phyloP scores from a whole-genome alignment of 1,139 yeast species.

The Yamadazyma dendronema region DNA sequence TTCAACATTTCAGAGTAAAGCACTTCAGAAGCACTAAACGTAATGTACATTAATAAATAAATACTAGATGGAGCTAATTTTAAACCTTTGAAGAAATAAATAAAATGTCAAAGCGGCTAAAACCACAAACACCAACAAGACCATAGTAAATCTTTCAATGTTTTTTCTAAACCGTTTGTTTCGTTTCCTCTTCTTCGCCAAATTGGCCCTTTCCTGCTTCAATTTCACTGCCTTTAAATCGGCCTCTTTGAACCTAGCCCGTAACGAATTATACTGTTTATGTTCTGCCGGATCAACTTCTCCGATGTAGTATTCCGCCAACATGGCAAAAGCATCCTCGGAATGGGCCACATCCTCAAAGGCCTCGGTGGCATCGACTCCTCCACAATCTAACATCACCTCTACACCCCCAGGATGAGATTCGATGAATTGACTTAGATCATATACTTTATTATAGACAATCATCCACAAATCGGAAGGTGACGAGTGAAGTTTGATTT shows the following conservation, averaged over 20 bases:
- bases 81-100: constrained; percentile 28
- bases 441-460: constrained; percentile 60
- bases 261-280: constrained; percentile 11
- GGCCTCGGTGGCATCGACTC: constrained; percentile 67
- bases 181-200: constrained; percentile 9
- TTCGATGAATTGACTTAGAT: constrained; percentile 48
- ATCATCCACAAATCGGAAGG: constrained; percentile 65
- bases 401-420: constrained; percentile 73
- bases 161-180: constrained; percentile 12
- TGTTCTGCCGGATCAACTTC: constrained; percentile 24
- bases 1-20: too few relatives aligned
- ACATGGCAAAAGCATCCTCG: constrained; percentile 41
- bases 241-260: constrained; percentile 13
- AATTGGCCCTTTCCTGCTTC: constrained; percentile 9
- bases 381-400: constrained; percentile 66
- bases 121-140: constrained; percentile 22
- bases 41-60: constrained; percentile 3
- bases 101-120: constrained; percentile 26
- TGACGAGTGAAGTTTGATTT: constrained; percentile 41
- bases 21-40: too few relatives aligned
- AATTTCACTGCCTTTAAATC: constrained; percentile 11
- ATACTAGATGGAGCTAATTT: constrained; percentile 16
- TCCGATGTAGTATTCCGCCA: constrained; percentile 39
- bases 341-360: constrained; percentile 55
- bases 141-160: constrained; percentile 21